Base-by-base conservation (phyloP, 768 basidiomycete species). In the Termitomyces sp. region DNA sequence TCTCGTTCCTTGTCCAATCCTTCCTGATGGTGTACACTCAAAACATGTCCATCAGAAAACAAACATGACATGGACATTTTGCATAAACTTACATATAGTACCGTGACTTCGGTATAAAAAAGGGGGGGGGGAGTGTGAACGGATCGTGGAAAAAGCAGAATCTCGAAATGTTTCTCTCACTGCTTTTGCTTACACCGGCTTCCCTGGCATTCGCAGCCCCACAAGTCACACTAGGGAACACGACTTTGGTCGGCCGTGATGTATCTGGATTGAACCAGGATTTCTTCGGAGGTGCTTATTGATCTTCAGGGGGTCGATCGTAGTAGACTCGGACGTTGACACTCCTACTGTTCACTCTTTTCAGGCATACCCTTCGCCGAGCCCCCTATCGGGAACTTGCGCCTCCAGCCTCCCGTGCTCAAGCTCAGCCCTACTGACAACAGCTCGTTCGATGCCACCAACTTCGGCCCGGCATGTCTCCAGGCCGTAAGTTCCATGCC, bases 291-390 rank as follows among this genome's bases (percentile, higher is more conserved):
- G 79, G 79, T 78, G 53, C 37, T 65, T n/a, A 20, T 47, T n/a
- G n/a, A n/a, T n/a, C n/a, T 14, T 31, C 50, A 24, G 18, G 29
- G 31, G n/a, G n/a, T n/a, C n/a, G n/a, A n/a, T n/a, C n/a, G n/a
- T n/a, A n/a, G 34, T 55, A 36, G 9, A 9, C 8, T 10, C n/a
- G 27, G 8, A 3, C 7, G 14, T 8, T 12, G 12, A 36, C 3
- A 36, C 12, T 34, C 13, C 13, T 20, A 10, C 9, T 6, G 13
- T 32, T 36, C 12, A 8, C 18, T 29, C 2, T 66, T 56, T 8
- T 41, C 64, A 76, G 81, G 76, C 18, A 81, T 85, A 43, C 83
- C 81, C 1, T 85, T 72, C 55, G 82, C 79, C 31, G 75, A 83
- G 59, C 78, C 82, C 9, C 83, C 83, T 16, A 53, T 82, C 32